Evolutionary conservation across 768 basidiomycete genomes (phyloP), one percentile per base, ranked within the genome.

Genomic region (Mycena haematopus): DNA sequence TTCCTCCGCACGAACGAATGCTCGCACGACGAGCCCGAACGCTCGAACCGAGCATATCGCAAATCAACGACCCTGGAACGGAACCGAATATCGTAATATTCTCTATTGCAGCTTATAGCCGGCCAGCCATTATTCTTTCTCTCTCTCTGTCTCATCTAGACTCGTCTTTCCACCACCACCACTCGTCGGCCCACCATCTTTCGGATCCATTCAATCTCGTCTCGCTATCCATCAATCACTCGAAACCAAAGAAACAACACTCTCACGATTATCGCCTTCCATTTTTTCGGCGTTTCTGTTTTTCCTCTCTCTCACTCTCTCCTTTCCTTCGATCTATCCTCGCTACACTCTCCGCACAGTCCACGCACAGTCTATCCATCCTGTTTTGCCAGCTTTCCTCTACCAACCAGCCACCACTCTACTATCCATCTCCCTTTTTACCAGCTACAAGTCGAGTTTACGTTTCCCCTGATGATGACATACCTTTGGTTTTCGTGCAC

Each of bases 71-170:
- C 27, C 36, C 25, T 29, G 54, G 53, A 55, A 44, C 17, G 42
- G 42, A 51, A 49, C 46, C 19, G 46, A 59, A 33, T 63, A 63
- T 63, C 36, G 35, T 63, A 63, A 63, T 63, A 63, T 58, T 35
- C 35, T 50, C 51, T 56, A 59, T 65, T 50, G 35, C 58, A 56
- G 58, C 58, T 6, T 65, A 60, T 46, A 56, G 35, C 36, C 58
- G 40, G 46, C 40, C 40, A 19, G 36, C 57, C 27, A 56, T 55
- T 65, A 60, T 60, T 65, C n/a, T 35, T 45, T 19, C 29, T 31
- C 6, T 45, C 31, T 47, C 36, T 38, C 52, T n/a, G n/a, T n/a
- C n/a, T n/a, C n/a, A n/a, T n/a, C n/a, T n/a, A n/a, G 17, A n/a
- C 11, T 38, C 60, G 25, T 33, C 29, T 33, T 50, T 25, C 46